phyloP scores from a whole-genome alignment of 2,329 filamentous ascomycete species.

The Albophoma yamanashiensis region DNA sequence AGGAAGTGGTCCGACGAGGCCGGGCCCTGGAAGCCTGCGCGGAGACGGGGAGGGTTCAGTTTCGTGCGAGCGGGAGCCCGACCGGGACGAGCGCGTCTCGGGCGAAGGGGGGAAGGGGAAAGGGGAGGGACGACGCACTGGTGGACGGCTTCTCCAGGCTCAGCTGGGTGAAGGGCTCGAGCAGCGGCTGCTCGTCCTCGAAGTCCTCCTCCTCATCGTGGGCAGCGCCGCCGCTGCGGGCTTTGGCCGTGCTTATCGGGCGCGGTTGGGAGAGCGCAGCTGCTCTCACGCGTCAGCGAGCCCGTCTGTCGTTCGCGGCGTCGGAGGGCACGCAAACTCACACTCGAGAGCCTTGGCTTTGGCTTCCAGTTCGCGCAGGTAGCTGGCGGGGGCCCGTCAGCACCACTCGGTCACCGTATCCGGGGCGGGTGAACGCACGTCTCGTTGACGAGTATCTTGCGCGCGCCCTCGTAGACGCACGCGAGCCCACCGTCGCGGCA shows the following conservation, averaged over 20 bases:
- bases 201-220: conserved; percentile 17
- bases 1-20: conserved; percentile 27
- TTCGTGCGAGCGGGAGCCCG: background rate
- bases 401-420: background rate
- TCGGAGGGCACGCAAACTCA: conserved; percentile 3
- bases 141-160: conserved; percentile 19
- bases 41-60: background rate
- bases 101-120: background rate
- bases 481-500: conserved; percentile 18
- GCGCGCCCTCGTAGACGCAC: conserved; percentile 23
- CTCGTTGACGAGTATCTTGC: conserved; percentile 24
- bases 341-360: conserved; percentile 20
- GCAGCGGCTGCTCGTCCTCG: conserved; percentile 19
- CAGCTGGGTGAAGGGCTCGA: conserved; percentile 23
- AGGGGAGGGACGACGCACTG: conserved; percentile 6
- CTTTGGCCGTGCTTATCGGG: background rate
- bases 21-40: conserved; percentile 24
- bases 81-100: background rate
- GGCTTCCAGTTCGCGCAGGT: conserved; percentile 20
- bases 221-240: background rate
- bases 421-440: conserved; percentile 7
- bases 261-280: background rate
- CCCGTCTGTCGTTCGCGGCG: too few relatives aligned
- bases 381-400: conserved; percentile 10
- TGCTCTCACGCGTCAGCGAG: too few relatives aligned